Conservation (phyloP, 1,284 basidiomycete genomes). For the Ceratobasidium sp. region DNA sequence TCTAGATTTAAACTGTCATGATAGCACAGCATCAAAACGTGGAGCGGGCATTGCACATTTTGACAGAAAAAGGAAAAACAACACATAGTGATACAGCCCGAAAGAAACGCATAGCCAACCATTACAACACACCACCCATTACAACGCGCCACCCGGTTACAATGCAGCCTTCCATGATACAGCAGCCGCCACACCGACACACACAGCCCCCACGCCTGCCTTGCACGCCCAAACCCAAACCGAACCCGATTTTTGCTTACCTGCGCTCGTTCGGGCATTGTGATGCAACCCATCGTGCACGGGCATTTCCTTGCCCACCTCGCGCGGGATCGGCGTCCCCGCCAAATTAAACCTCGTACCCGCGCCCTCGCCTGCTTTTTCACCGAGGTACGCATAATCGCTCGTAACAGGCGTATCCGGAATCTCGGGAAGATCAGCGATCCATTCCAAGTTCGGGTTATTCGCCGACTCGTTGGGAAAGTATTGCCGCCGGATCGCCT, state of each 20-base stretch:
- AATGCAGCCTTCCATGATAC: slow-evolving; percentile 31
- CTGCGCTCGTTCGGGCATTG: slow-evolving; percentile 58
- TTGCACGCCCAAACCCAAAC: slow-evolving; percentile 25
- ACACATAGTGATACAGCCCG: background rate
- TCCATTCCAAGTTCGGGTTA: slow-evolving; percentile 81
- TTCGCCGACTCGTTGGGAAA: slow-evolving; percentile 73
- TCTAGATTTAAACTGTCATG: background rate
- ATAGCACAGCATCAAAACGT: background rate
- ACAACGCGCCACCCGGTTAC: background rate
- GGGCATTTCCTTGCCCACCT: slow-evolving; percentile 56
- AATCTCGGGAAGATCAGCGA: slow-evolving; percentile 48
- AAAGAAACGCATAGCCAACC: background rate
- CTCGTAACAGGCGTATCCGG: slow-evolving; percentile 27
- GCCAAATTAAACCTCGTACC: slow-evolving; percentile 73
- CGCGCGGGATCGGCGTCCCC: slow-evolving; percentile 65
- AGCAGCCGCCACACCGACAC: slow-evolving; percentile 33
- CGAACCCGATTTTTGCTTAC: slow-evolving; percentile 25
- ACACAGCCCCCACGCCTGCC: slow-evolving; percentile 31
- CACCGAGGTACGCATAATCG: background rate
- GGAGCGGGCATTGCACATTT: background rate
- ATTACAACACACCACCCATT: background rate
- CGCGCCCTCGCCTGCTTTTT: slow-evolving; percentile 2
- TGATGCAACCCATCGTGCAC: slow-evolving; percentile 90
- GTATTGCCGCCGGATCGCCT: slow-evolving; percentile 81
- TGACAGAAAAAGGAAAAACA: background rate